Evolutionary conservation across 257 asterid species (phyloP), one percentile per base, ranked within the genome.

Genomic region (Solanum rostratum): DNA sequence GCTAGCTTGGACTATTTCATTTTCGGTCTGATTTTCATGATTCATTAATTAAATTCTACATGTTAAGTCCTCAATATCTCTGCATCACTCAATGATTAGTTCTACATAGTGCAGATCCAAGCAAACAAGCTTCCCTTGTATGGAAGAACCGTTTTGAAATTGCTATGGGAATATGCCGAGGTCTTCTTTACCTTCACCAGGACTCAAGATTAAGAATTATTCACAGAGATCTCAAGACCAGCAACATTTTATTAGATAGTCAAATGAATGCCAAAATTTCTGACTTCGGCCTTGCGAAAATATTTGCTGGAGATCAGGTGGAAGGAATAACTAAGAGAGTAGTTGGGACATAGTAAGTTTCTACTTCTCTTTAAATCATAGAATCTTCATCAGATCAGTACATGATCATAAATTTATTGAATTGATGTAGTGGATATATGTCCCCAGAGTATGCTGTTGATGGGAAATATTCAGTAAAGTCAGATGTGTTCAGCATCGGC

Each of bases 121-220:
- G 71, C 73, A 79, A 50, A 60, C 54, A 24, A 33, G 1, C 49
- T 18, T 57, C 76, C 12, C 84, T 85, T 33, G 15, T 29, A 49
- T 85, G 87, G 87, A 66, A 68, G 49, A 65, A 68, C 45, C 87
- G 87, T 30, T 85, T 76, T 33, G 84, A 65, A 18, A 80, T 85
- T 41, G 24, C 78, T 33, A 63, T 65, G 22, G 87, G 87, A 53
- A 85, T 85, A 27, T 79, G 73, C 14, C 70, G 84, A 27, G 87
- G 87, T 22, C 81, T 85, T 39, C 87, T 85, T 49, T 85, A 85
- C 24, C 84, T 85, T 30, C 87, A 85, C 83, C 87, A 80, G 52
- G 87, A 85, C 19, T 85, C 87, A 22, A 52, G 87, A 65, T 65
- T 85, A 50, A 79, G 84, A 85, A 85, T 80, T 24, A 85, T 85